Evolutionary conservation across 2,329 filamentous ascomycete genomes (phyloP).

Genomic region (Diaporthe vexans): DNA sequence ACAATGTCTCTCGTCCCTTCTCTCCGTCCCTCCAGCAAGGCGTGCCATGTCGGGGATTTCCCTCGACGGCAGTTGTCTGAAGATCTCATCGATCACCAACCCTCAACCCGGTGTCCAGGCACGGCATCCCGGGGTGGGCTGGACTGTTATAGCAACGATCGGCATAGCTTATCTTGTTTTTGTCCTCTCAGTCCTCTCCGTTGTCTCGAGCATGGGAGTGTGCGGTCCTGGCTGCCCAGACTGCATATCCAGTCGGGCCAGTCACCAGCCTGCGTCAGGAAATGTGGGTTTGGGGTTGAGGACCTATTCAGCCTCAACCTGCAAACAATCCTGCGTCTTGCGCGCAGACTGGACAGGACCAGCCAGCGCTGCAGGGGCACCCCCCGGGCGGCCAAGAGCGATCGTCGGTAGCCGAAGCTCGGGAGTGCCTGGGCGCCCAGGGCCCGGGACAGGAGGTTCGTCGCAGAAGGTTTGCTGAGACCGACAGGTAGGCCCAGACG

Average conservation of each 20-base stretch:
- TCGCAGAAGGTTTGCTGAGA: slow-evolving; percentile 21
- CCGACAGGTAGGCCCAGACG: neutral
- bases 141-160: slow-evolving; percentile 12
- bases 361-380: neutral
- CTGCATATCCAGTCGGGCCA: neutral
- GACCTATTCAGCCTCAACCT: slow-evolving; percentile 16
- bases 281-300: slow-evolving; percentile 8
- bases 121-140: slow-evolving; percentile 3
- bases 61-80: slow-evolving; percentile 28
- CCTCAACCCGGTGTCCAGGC: slow-evolving; percentile 6
- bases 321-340: neutral
- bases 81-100: slow-evolving; percentile 11
- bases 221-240: neutral
- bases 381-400: slow-evolving; percentile 23
- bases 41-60: slow-evolving; percentile 20
- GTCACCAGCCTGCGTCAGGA: slow-evolving; percentile 18
- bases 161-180: slow-evolving; percentile 26
- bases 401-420: slow-evolving; percentile 29
- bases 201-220: neutral
- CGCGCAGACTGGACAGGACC: neutral
- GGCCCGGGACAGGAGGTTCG: slow-evolving; percentile 29
- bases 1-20: neutral
- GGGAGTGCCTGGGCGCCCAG: slow-evolving; percentile 22
- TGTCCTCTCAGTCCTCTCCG: neutral
- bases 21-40: slow-evolving; percentile 3